Conservation (phyloP, 2,329 filamentous ascomycete species). For the Rhytidhysteron rufulum region DNA sequence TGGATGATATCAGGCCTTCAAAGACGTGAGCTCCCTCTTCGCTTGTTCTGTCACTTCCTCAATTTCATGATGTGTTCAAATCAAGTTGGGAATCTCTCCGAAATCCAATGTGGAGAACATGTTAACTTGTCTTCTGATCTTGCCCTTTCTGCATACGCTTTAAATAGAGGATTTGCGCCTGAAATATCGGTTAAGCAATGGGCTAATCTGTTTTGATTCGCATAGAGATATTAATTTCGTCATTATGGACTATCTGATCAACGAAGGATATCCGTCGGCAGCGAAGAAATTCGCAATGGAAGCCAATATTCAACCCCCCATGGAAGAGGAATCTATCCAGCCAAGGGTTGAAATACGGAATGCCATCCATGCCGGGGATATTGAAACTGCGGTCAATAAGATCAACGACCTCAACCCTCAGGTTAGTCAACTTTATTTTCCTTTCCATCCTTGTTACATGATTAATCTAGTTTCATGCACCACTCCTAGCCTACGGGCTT, state of each 20-base stretch:
- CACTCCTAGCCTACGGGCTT: slow-evolving; percentile 91
- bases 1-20: slow-evolving; percentile 78
- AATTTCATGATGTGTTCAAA: slow-evolving; percentile 72
- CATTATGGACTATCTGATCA: slow-evolving; percentile 95
- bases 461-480: slow-evolving; percentile 99
- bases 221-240: slow-evolving; percentile 88
- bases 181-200: slow-evolving; percentile 13
- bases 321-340: slow-evolving; percentile 69
- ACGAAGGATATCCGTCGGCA: slow-evolving; percentile 89
- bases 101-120: slow-evolving; percentile 87
- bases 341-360: slow-evolving; percentile 79
- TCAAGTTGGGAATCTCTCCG: slow-evolving; percentile 99
- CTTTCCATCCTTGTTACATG: slow-evolving; percentile 52
- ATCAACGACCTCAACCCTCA: slow-evolving; percentile 88
- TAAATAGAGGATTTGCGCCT: slow-evolving; percentile 7
- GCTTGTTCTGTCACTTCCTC: slow-evolving; percentile 2
- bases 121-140: slow-evolving; percentile 74
- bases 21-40: slow-evolving; percentile 69
- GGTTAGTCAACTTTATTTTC: slow-evolving; percentile 56
- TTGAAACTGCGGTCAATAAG: slow-evolving; percentile 77
- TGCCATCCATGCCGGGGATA: slow-evolving; percentile 79
- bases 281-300: slow-evolving; percentile 92
- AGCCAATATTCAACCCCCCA: slow-evolving; percentile 76
- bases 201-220: slow-evolving; percentile 6
- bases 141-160: background rate